Evolutionary conservation across 345 rosid genomes (phyloP), one percentile per base, ranked within the genome.

Genomic region (Hibiscus syriacus): DNA sequence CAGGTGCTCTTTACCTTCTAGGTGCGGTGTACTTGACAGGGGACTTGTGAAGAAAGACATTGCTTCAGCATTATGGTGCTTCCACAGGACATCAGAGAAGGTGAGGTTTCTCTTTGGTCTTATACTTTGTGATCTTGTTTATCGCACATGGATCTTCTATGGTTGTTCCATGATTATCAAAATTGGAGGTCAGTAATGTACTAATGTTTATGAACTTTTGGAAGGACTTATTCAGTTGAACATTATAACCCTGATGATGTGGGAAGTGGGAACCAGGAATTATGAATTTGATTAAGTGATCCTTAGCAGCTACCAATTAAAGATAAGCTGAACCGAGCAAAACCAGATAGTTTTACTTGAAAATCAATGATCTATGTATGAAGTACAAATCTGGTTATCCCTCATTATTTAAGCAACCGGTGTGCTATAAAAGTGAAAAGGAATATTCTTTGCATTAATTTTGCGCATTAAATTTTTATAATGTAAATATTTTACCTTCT

Each of bases 1-100:
- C 98, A 76, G 93, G 93, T 75, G 98, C 96, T 46, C 96, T 92
- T 67, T 92, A 87, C 77, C 97, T 93, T 63, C 79, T 91, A 16
- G 98, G 98, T 27, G 82, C 86, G 50, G 96, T 93, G 64, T 91
- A 90, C 79, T 74, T 89, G 74, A 81, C 92, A 0, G 96, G 99
- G 69, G 97, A 91, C 65, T 87, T 61, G 90, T 91, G 74, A 91
- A 85, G 81, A 86, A 94, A 82, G 99, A 94, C 76, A 52, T 82
- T 72, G 92, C 84, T 62, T 94, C 97, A 26, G 98, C 97, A 60
- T 74, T 90, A 70, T 90, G 97, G 96, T 93, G 96, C 74, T 90
- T 93, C 80, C 93, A 90, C 52, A 79, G 96, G 70, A 92, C 97
- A 78, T 83, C 98, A 4, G 92, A 90, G 76, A 92, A 84, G 87